Conservation (phyloP, 257 asterid species). For the Echites panduratus region DNA sequence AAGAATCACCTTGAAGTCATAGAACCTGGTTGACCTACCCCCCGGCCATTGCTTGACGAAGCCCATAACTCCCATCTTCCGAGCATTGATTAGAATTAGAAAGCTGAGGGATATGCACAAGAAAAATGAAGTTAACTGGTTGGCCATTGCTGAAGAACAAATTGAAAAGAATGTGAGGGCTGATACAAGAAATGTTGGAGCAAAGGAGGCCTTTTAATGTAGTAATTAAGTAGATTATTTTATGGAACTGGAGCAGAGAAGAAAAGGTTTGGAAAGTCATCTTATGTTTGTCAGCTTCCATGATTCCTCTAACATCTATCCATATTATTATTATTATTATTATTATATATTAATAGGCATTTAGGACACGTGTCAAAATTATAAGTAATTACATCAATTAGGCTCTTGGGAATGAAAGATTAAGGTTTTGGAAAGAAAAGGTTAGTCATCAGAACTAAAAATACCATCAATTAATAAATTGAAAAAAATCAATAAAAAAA, state of each 20-base stretch:
- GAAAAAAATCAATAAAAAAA: too few relatives aligned
- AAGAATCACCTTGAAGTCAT: slow-evolving; percentile 44
- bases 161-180: not conserved
- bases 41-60: slow-evolving; percentile 30
- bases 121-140: slow-evolving; percentile 7
- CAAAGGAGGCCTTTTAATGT: slow-evolving; percentile 13
- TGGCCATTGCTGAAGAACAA: slow-evolving; percentile 24
- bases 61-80: slow-evolving; percentile 21
- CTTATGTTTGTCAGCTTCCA: slow-evolving; percentile 31
- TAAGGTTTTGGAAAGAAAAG: too few relatives aligned
- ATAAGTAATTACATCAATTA: too few relatives aligned
- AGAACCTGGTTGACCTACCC: slow-evolving; percentile 43
- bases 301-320: slow-evolving; percentile 31
- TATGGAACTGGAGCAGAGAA: not conserved
- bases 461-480: too few relatives aligned
- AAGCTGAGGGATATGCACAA: slow-evolving; percentile 24
- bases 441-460: too few relatives aligned
- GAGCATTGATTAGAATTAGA: slow-evolving; percentile 24
- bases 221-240: not conserved
- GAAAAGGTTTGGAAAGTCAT: slow-evolving; percentile 17
- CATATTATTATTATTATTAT: too few relatives aligned
- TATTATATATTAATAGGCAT: too few relatives aligned
- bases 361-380: too few relatives aligned
- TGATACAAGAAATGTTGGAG: not conserved
- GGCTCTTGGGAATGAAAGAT: too few relatives aligned